Base-by-base conservation (phyloP, 2,329 filamentous ascomycete species). In the Aspergillus puulaauensis region DNA sequence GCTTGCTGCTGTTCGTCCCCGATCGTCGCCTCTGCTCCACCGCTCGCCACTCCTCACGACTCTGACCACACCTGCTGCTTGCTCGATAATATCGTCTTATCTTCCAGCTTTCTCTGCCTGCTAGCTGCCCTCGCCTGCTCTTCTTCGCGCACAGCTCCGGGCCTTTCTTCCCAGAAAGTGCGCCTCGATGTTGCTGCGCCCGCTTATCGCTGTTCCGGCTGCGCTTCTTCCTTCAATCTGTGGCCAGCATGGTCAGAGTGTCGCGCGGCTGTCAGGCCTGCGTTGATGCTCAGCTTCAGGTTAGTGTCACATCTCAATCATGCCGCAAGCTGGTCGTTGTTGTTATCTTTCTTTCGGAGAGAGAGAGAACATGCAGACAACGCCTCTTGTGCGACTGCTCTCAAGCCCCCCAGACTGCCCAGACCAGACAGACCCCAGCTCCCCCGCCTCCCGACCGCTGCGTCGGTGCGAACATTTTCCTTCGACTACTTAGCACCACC, bases 191-290 rank as follows among this genome's bases (percentile, higher is more conserved):
- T 50, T 35, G 54, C 47, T 24, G 50, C 43, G 27, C 41, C 49
- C 56, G 43, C 49, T 15, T 8, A 35, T 39, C 41, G 56, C 46
- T 57, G 44, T 21, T 45, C 37, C 21, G 43, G 40, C 40, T 57
- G 40, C 43, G 44, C 54, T 50, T 24, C 54, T 37, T 46, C 24
- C 24, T 59, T 56, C 46, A 57, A 53, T 60, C 31, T 40, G 52
- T 61, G 55, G 62, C 59, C 60, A 66, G 55, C 46, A 73, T 74
- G 72, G 69, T 69, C 52, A 64, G 67, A 52, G 66, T 69, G 58
- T 69, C 71, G 46, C 65, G 68, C 49, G 70, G 70, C 57, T 75
- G 70, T 64, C 62, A 66, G 56, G 35, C 52, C 41, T 60, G 59
- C 44, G 47, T 50, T 49, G 46, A 61, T 17, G 61, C 57, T 45